Evolutionary conservation across 768 basidiomycete genomes (phyloP), one percentile per base, ranked within the genome.

Genomic region (Clitopilus hobsonii): DNA sequence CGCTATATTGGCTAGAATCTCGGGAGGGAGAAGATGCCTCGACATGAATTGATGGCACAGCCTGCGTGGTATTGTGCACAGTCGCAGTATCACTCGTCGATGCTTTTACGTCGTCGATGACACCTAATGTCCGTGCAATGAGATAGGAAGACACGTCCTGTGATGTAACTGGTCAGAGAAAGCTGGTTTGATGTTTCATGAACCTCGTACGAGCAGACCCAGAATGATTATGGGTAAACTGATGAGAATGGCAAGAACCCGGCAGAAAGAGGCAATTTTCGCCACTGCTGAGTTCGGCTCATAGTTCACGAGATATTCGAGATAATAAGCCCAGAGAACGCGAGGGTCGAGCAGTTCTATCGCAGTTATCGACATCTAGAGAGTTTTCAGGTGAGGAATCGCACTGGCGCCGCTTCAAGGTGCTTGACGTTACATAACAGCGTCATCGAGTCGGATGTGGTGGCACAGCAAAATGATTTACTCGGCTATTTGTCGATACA

Each of bases 101-200:
- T 0, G 88, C 86, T 65, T 85, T 86, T 51, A 85, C 83, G 56
- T 81, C 80, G 68, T 90, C 89, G 58, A 89, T 79, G 52, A 89
- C 78, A 28, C 89, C 90, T 51, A 93, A 77, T 5, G 89, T 91
- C 55, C 90, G 85, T 11, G 88, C 91, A 64, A 93, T 88, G 55
- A 85, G 82, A 62, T 92, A 93, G 18, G 91, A 89, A 2, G 83
- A 75, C 53, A 92, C 82, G 66, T 93, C 90, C 90, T 92, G 63
- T 5, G 41, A 20, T 27, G 29, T 29, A 22, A 51, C 11, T 18
- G 27, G 24, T 51, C 36, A 23, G 6, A 23, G 56, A 54, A 58
- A 52, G 48, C 54, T 20, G 38, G 25, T 57, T 57, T 49, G 38
- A 57, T 48, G 56, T 29, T 57, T 38, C 53, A 58, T 51, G 51